These are phyloP conservation scores for Erucastrum elatum DNA, from an alignment of 345 rosid species.

Conservation along the genomic window DNA sequence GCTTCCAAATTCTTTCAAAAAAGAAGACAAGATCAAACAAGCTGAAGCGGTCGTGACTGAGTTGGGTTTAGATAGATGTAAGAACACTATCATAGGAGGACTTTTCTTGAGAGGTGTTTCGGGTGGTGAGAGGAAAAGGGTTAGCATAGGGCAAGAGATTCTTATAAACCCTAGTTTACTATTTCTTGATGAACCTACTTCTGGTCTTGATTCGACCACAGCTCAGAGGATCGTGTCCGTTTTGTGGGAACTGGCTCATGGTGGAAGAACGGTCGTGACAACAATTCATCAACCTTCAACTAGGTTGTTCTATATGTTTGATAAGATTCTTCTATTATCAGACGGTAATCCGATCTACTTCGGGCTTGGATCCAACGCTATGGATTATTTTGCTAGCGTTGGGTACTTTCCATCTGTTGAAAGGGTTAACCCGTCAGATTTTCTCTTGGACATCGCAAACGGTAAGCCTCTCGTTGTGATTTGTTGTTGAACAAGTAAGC, in stretches of 20 bases:
- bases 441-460: slow-evolving; percentile 86
- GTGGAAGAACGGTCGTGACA: slow-evolving; percentile 75
- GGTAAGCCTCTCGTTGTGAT: slow-evolving; percentile 50
- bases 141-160: slow-evolving; percentile 91
- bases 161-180: slow-evolving; percentile 86
- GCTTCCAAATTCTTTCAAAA: slow-evolving; percentile 60
- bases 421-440: slow-evolving; percentile 77
- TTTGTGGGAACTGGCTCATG: slow-evolving; percentile 60
- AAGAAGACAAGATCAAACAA: slow-evolving; percentile 65
- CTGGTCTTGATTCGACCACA: slow-evolving; percentile 90
- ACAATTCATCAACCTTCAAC: slow-evolving; percentile 95
- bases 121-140: slow-evolving; percentile 94
- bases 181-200: slow-evolving; percentile 90
- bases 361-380: slow-evolving; percentile 53
- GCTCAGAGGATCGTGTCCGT: slow-evolving; percentile 74
- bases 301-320: slow-evolving; percentile 78
- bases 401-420: slow-evolving; percentile 58
- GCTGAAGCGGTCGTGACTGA: slow-evolving; percentile 62
- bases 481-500: background rate
- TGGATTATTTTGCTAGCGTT: slow-evolving; percentile 69
- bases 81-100: slow-evolving; percentile 73
- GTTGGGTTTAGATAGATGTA: slow-evolving; percentile 70
- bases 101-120: slow-evolving; percentile 77
- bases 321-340: slow-evolving; percentile 73
- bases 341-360: slow-evolving; percentile 77